These are phyloP conservation scores for Pichia deserticola DNA, from an alignment of 805 yeast species.

Conservation along the genomic window DNA sequence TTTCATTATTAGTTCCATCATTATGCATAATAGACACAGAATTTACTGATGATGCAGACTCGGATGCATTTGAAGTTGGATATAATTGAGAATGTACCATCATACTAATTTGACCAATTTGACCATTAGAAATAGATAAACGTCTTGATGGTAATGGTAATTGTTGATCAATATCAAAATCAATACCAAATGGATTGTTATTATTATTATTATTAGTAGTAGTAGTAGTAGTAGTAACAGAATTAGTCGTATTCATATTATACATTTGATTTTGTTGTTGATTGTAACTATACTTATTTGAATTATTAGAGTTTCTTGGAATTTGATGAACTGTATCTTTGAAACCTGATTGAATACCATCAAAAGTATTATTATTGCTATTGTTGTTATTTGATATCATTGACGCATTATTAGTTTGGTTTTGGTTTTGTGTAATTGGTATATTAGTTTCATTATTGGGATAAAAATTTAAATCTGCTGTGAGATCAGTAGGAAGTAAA, in stretches of 20 bases:
- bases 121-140: conserved; percentile 79
- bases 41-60: background rate
- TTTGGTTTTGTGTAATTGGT: no score
- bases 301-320: no score
- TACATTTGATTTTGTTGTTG: background rate
- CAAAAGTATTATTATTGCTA: no score
- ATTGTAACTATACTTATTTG: no score
- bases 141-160: conserved; percentile 41
- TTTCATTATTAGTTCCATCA: conserved; percentile 4
- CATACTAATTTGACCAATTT: conserved; percentile 59
- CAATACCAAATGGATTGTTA: background rate
- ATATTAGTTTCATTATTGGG: no score
- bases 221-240: background rate
- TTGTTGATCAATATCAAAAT: conserved; percentile 1
- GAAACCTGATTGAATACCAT: no score
- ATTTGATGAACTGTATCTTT: no score
- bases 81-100: conserved; percentile 19
- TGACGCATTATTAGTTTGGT: no score
- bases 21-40: background rate
- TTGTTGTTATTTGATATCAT: no score
- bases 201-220: background rate
- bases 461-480: no score
- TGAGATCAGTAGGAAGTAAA: no score
- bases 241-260: background rate
- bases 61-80: conserved; percentile 1